phyloP scores from a whole-genome alignment of 106 monocot species.

The Posidonia australis region DNA sequence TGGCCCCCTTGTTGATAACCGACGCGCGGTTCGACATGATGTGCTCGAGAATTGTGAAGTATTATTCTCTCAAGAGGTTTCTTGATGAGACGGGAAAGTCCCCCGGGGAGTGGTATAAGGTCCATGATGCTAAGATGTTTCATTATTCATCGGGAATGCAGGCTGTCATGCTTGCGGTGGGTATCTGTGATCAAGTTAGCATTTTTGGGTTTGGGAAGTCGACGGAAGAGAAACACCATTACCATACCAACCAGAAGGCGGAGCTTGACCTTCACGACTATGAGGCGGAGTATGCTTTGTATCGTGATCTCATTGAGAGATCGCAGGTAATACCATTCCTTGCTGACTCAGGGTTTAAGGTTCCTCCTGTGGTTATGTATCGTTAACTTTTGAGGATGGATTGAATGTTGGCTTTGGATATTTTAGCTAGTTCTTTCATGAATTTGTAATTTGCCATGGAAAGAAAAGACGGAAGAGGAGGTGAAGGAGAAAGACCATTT shows the following conservation, averaged over 20 bases:
- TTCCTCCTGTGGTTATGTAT: conserved; percentile 46
- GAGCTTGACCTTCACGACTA: conserved; percentile 87
- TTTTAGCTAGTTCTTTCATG: too few relatives aligned
- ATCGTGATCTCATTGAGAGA: conserved; percentile 39
- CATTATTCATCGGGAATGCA: conserved; percentile 90
- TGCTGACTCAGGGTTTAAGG: conserved; percentile 36
- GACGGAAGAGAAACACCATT: conserved; percentile 60
- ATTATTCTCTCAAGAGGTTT: conserved; percentile 61
- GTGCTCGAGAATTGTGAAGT: conserved; percentile 57
- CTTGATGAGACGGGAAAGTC: conserved; percentile 29
- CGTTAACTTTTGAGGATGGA: too few relatives aligned
- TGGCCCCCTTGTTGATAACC: conserved; percentile 42
- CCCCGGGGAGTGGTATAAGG: conserved; percentile 42
- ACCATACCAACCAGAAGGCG: conserved; percentile 77
- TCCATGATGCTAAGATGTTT: conserved; percentile 46
- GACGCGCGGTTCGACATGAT: conserved; percentile 55
- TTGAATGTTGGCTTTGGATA: too few relatives aligned
- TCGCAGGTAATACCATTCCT: conserved; percentile 62
- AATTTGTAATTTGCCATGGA: too few relatives aligned
- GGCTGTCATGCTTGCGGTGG: conserved; percentile 63
- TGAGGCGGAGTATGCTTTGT: conserved; percentile 75
- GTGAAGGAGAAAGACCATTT: too few relatives aligned
- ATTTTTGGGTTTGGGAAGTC: conserved; percentile 86
- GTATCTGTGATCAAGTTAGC: conserved; percentile 52
- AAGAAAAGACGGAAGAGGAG: too few relatives aligned